A percentile compares a stretch with the other conserved stretches of the same genome.
Conservation (phyloP, 2,329 filamentous ascomycete species). For the Ceratocystis colombiana region DNA sequence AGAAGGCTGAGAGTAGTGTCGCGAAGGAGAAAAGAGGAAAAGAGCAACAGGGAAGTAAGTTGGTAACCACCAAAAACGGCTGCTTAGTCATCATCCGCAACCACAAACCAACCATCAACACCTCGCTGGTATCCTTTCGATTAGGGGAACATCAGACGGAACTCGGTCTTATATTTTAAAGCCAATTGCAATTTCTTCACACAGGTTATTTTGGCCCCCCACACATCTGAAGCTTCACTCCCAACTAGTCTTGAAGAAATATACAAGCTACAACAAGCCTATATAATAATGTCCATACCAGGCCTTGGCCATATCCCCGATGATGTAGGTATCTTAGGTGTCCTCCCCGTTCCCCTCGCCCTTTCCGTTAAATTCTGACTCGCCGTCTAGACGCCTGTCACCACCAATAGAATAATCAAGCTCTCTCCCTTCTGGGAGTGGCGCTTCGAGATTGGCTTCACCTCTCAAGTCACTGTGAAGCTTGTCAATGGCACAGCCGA, state of each 20-base stretch:
- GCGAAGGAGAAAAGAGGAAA: constrained; percentile 10
- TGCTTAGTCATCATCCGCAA: constrained; percentile 14
- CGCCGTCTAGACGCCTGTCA: constrained; percentile 15
- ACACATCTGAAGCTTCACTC: not conserved
- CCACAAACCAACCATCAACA: not conserved
- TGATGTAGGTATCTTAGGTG: constrained; percentile 37
- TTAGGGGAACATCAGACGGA: not conserved
- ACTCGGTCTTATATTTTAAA: not conserved
- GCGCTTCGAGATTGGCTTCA: constrained; percentile 60
- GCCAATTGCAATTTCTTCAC: too few species aligned
- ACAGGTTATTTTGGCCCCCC: too few species aligned
- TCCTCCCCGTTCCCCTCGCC: constrained; percentile 27
- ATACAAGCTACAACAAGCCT: not conserved
- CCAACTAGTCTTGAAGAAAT: not conserved
- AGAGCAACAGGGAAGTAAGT: not conserved
- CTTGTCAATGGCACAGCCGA: constrained; percentile 76
- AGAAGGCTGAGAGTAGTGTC: constrained; percentile 19
- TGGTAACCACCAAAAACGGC: not conserved
- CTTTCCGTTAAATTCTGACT: not conserved
- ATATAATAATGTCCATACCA: constrained; percentile 55
- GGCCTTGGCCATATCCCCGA: constrained; percentile 59
- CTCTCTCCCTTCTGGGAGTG: constrained; percentile 62
- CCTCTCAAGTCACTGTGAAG: constrained; percentile 41
- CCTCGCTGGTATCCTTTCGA: not conserved
- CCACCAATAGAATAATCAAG: constrained; percentile 38